phyloP scores from a whole-genome alignment of 1,284 basidiomycete genomes.

The Apiotrichum sp. region DNA sequence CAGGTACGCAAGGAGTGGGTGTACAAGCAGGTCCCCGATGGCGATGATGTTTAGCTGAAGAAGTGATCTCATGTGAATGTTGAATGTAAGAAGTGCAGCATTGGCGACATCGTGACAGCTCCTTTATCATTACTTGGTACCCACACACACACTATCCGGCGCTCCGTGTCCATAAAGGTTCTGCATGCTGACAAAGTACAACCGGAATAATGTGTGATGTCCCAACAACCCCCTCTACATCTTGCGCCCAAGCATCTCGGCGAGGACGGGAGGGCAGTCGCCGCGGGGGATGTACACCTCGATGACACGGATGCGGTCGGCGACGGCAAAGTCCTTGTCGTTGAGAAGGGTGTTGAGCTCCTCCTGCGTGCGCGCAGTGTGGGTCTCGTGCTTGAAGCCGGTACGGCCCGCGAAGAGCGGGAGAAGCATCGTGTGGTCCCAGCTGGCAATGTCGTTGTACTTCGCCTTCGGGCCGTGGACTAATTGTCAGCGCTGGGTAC shows the following conservation, averaged over 20 bases:
- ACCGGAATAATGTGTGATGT: not conserved
- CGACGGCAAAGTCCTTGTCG: conserved; percentile 37
- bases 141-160: too few relatives aligned
- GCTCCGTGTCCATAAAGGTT: too few relatives aligned
- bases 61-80: too few relatives aligned
- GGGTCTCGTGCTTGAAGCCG: conserved; percentile 24
- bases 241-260: conserved; percentile 19
- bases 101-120: too few relatives aligned
- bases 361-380: conserved; percentile 38
- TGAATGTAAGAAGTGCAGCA: too few relatives aligned
- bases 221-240: not conserved
- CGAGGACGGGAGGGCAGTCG: conserved; percentile 23
- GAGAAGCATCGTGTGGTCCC: conserved; percentile 45
- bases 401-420: conserved; percentile 40
- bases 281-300: conserved; percentile 45
- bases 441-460: conserved; percentile 49
- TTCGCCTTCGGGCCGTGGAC: conserved; percentile 43
- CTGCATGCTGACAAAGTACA: too few relatives aligned
- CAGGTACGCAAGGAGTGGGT: too few relatives aligned
- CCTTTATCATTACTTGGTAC: too few relatives aligned
- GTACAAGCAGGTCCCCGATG: too few relatives aligned
- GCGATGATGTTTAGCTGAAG: too few relatives aligned
- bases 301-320: conserved; percentile 42
- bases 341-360: conserved; percentile 54
- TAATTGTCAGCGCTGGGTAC: conserved; percentile 41